These are phyloP conservation scores for Eimeria acervulina DNA, from an alignment of 169 alveolate genomes.

Conservation along the genomic window DNA sequence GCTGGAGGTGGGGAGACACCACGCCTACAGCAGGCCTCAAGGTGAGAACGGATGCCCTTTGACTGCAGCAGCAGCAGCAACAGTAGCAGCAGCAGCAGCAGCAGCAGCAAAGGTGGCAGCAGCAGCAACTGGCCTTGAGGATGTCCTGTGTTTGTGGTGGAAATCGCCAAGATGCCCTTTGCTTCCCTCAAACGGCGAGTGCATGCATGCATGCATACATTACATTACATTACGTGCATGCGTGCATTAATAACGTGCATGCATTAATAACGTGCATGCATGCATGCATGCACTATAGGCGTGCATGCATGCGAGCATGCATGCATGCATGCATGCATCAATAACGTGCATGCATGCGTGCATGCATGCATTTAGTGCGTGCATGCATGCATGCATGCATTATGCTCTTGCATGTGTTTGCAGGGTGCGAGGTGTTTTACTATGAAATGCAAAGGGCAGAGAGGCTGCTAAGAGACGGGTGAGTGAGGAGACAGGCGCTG, in stretches of 20 bases:
- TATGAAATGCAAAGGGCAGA: constrained; percentile 41
- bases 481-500: not conserved
- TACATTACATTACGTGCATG: no score
- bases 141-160: not conserved
- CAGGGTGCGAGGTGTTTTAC: constrained; percentile 20
- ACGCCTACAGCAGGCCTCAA: not conserved
- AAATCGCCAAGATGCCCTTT: not conserved
- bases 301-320: not conserved
- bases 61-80: constrained; percentile 7
- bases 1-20: constrained; percentile 1
- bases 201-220: no score
- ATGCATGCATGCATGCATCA: constrained; percentile 12
- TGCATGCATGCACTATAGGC: not conserved
- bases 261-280: not conserved
- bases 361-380: not conserved
- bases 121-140: not conserved
- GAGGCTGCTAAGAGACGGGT: constrained; percentile 47
- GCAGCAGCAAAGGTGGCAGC: not conserved
- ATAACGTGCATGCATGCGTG: no score
- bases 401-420: not conserved
- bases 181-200: not conserved
- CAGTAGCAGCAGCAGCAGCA: not conserved
- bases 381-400: not conserved
- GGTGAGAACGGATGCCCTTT: not conserved
- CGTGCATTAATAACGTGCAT: no score